Conservation (phyloP, 192 early-diverging fungal genomes). For the Oehlia diaphana region DNA sequence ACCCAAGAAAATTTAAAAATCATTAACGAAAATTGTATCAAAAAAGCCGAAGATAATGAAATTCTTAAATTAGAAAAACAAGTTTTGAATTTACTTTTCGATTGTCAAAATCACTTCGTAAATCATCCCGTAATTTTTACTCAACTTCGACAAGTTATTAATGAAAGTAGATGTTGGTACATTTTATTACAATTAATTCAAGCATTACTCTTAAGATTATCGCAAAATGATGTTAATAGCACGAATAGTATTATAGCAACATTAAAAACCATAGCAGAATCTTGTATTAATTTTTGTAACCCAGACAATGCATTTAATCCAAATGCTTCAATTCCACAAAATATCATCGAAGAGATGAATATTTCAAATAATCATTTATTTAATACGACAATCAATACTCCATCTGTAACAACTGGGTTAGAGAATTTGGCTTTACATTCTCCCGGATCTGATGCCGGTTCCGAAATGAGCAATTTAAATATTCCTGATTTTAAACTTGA, state of each 20-base stretch:
- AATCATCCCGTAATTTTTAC: not conserved
- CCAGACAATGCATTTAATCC: not conserved
- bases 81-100: not conserved
- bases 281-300: not conserved
- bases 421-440: no score
- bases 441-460: no score
- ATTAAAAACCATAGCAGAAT: constrained; percentile 2
- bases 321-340: not conserved
- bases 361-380: no score
- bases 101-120: not conserved
- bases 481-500: no score
- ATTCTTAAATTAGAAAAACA: constrained; percentile 3
- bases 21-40: not conserved
- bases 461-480: no score
- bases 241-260: not conserved
- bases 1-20: not conserved
- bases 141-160: not conserved
- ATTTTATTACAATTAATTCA: not conserved
- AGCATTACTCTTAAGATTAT: not conserved
- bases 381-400: no score
- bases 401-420: no score
- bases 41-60: not conserved
- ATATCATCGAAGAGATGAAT: not conserved
- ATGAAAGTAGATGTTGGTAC: not conserved
- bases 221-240: not conserved